Base-by-base conservation (phyloP, 257 asterid species). In the Nyctanthes arbortristis region DNA sequence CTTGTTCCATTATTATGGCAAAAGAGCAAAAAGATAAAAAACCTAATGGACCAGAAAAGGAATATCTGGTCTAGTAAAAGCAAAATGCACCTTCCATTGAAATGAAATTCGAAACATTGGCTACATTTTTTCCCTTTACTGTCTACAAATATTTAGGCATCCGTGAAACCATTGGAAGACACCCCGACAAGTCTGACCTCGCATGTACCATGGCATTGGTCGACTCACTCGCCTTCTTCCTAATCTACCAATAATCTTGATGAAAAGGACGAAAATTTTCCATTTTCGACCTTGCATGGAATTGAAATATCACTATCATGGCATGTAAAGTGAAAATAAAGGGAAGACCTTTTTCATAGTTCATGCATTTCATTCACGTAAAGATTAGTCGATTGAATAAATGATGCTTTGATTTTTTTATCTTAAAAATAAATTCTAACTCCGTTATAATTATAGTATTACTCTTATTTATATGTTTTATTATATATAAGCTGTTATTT, bases 141-240 rank as follows among this genome's bases (percentile, higher is more conserved):
- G 91, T 83, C 84, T 74, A 63, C 65, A 71, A 69, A 61, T 34
- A 39, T 40, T 33, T 1, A 47, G 72, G 84, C 84, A 83, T 5
- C 16, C 29, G 24, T 72, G 76, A 74, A 62, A 65, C 67, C 63
- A 73, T 74, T 54, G 40, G 75, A 82, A 49, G 39, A 73, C 82
- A 79, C 28, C 33, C 32, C 52, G 68, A 73, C 78, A 65, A n/a
- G 40, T 37, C 24, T 6, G n/a, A 61, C 1, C 64, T n/a, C 18
- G 56, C 33, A 63, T 79, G 85, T 70, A 4, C 29, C 58, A 54
- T 65, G 27, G 10, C 12, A 73, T 71, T 71, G 63, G 67, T 31
- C 31, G 45, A 5, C 2, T 27, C 29, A 33, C 37, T 36, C 76
- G n/a, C 24, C 58, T 18, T 76, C 73, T 76, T 63, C 71, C 60